Evolutionary conservation across 1,284 basidiomycete genomes (phyloP).

Genomic region (Omphalotus olearius): DNA sequence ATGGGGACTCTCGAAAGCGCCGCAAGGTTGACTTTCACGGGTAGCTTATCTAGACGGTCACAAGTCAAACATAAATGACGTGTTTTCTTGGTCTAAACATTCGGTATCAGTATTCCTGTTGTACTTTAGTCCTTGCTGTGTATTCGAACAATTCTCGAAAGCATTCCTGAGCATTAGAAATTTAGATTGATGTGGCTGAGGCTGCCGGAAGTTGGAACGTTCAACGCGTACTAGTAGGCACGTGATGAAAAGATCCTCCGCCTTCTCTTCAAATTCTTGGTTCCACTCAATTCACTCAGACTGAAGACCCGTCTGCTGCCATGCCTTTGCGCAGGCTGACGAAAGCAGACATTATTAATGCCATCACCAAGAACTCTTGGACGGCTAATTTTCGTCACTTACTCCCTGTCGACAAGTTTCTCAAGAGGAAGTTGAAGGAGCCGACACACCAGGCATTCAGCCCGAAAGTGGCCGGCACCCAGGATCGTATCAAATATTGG

Average conservation of each 20-base stretch:
- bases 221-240: too few species aligned
- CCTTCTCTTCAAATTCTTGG: too few species aligned
- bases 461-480: constrained; percentile 52
- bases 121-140: too few species aligned
- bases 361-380: constrained; percentile 49
- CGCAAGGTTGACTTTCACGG: constrained; percentile 3
- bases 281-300: too few species aligned
- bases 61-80: not conserved
- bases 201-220: too few species aligned
- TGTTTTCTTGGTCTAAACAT: too few species aligned
- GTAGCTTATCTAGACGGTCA: not conserved
- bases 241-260: too few species aligned
- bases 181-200: too few species aligned
- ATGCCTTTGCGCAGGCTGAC: constrained; percentile 35
- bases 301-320: not conserved
- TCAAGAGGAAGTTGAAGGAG: constrained; percentile 27
- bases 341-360: constrained; percentile 36
- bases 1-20: constrained; percentile 26
- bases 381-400: constrained; percentile 65
- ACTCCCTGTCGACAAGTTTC: constrained; percentile 46
- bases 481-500: constrained; percentile 78
- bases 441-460: constrained; percentile 26
- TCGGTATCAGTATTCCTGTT: too few species aligned
- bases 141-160: too few species aligned
- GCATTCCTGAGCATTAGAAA: too few species aligned